These are phyloP conservation scores for Cystobasidium onofrii DNA, from an alignment of 768 basidiomycete species.

Conservation along the genomic window DNA sequence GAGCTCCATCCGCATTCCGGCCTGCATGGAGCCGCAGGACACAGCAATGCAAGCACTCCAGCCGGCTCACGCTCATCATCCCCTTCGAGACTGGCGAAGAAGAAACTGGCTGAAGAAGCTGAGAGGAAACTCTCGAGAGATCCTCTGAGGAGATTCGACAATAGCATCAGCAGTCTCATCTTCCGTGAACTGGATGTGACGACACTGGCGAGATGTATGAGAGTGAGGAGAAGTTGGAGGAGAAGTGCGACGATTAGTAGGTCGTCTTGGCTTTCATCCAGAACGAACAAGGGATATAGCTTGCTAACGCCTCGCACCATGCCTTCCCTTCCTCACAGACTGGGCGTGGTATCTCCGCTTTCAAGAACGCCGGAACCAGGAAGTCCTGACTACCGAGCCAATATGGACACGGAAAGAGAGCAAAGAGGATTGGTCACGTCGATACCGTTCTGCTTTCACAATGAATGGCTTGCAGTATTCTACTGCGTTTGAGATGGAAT, in stretches of 20 bases:
- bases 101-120: slow-evolving; percentile 36
- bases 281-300: too few species aligned
- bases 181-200: slow-evolving; percentile 36
- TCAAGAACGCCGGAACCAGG: slow-evolving; percentile 34
- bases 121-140: slow-evolving; percentile 36
- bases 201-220: slow-evolving; percentile 32
- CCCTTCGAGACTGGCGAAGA: slow-evolving; percentile 32
- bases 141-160: slow-evolving; percentile 40
- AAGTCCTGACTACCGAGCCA: slow-evolving; percentile 34
- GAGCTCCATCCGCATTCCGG: background rate
- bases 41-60: slow-evolving; percentile 2
- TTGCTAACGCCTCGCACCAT: too few species aligned
- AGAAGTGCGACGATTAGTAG: slow-evolving; percentile 40
- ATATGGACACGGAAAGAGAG: slow-evolving; percentile 39
- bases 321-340: slow-evolving; percentile 31
- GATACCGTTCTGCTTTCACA: slow-evolving; percentile 36
- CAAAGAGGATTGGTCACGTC: slow-evolving; percentile 39
- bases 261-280: too few species aligned
- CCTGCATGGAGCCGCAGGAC: background rate
- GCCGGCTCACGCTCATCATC: slow-evolving; percentile 35
- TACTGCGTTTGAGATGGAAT: slow-evolving; percentile 27
- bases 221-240: slow-evolving; percentile 41
- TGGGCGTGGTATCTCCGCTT: slow-evolving; percentile 40
- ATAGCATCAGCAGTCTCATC: slow-evolving; percentile 37
- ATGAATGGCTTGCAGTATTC: slow-evolving; percentile 34